Percentiles rank a stretch among this genome's conserved stretches.
phyloP scores from a whole-genome alignment of 345 rosid genomes.

The Gossypium turneri region DNA sequence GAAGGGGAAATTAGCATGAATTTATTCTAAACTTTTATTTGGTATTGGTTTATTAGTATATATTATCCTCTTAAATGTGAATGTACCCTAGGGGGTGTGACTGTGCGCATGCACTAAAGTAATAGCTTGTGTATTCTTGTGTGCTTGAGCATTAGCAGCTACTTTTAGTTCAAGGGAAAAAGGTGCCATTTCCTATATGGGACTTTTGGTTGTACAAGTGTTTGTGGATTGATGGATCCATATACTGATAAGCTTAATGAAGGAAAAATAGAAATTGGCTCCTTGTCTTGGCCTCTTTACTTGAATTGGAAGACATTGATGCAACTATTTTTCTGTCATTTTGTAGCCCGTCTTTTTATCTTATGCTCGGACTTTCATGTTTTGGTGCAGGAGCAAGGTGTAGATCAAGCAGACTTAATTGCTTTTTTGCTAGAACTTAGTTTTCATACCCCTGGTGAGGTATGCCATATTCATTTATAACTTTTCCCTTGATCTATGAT shows the following conservation, averaged over 20 bases:
- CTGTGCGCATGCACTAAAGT: neutral
- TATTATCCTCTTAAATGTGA: neutral
- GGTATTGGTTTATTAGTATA: neutral
- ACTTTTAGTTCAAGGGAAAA: neutral
- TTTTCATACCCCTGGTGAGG: conserved; percentile 92
- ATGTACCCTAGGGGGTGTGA: neutral
- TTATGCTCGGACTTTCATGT: conserved; percentile 12
- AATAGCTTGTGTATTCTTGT: neutral
- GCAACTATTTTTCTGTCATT: neutral
- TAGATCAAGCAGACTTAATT: conserved; percentile 81
- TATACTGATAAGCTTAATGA: neutral
- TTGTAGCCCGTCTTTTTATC: neutral
- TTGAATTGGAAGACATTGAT: neutral
- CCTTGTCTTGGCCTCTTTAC: neutral
- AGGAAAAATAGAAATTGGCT: neutral
- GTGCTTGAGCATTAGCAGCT: neutral
- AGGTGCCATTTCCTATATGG: neutral
- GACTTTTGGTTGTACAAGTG: neutral
- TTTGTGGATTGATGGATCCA: neutral
- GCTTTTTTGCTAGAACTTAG: conserved; percentile 95
- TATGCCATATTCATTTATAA: conserved; percentile 21
- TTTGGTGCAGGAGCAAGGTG: conserved; percentile 72
- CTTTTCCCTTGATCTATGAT: neutral
- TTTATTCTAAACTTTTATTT: neutral
- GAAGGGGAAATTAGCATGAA: neutral